Conservation (phyloP, 129 eudicot species). For the Erigeron canadensis region DNA sequence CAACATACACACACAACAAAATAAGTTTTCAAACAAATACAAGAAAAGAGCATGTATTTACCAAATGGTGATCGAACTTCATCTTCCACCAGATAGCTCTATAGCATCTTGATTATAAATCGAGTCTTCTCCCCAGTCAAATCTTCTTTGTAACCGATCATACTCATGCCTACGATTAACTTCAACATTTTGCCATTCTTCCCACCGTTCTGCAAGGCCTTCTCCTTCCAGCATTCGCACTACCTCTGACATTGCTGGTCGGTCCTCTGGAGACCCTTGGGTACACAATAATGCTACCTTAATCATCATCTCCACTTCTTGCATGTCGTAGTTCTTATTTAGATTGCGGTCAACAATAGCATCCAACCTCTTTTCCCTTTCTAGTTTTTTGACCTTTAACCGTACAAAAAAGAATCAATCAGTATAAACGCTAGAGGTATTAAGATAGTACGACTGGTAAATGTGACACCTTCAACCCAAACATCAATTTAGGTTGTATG, state of each 20-base stretch:
- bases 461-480: too few species aligned
- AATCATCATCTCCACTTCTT: constrained; percentile 94
- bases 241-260: constrained; percentile 95
- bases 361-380: constrained; percentile 74
- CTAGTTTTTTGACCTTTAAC: constrained; percentile 78
- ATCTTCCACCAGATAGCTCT: constrained; percentile 96
- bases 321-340: constrained; percentile 41
- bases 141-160: constrained; percentile 86
- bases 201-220: constrained; percentile 98
- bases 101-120: constrained; percentile 73
- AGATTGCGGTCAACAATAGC: constrained; percentile 76
- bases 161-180: constrained; percentile 76
- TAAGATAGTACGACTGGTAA: background rate
- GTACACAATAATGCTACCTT: constrained; percentile 93
- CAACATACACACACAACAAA: constrained; percentile 20
- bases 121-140: constrained; percentile 93
- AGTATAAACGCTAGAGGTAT: background rate
- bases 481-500: background rate
- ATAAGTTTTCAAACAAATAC: constrained; percentile 9
- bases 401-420: background rate
- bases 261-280: constrained; percentile 85
- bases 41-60: constrained; percentile 14
- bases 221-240: constrained; percentile 97
- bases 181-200: constrained; percentile 88
- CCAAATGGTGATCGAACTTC: constrained; percentile 19